Evolutionary conservation across 2,329 filamentous ascomycete species (phyloP), one percentile per base, ranked within the genome.

Genomic region (Thelonectria discophora): DNA sequence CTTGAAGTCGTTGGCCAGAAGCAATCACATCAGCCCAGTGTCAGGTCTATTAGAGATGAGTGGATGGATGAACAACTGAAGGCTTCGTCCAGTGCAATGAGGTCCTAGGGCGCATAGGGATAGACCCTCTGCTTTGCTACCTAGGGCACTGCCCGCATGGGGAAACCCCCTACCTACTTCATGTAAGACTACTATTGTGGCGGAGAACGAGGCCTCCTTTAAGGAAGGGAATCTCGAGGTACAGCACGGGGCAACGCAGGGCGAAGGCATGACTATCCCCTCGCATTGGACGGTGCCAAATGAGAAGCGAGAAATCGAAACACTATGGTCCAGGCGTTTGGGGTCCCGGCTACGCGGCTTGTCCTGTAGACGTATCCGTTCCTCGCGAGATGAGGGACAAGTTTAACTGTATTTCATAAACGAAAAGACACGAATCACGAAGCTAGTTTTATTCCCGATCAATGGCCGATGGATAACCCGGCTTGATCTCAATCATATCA

Each of bases 1-100:
- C 81, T 97, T 27, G 92, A 96, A 66, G 83, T 94, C 10, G 54
- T 64, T 2, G 67, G 69, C 15, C 53, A 42, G 8, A 74, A 71
- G 63, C 72, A 70, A 53, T 46, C 62, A 13, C 63, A 64, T 24
- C 40, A 56, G 2, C 6, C 60, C 52, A 46, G 55, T 42, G n/a
- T 37, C 60, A 10, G 58, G 63, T 9, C 24, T 10, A 56, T 73
- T 13, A 72, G 77, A 11, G 77, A 78, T 32, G 63, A 70, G 40
- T 79, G 76, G 76, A 77, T 69, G 48, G 75, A 76, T 8, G 75
- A 77, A 21, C 58, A 77, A 21, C 58, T 52, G 15, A 68, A 61
- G 27, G 27, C 27, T 30, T 30, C 49, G 42, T 32, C 50, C 18
- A 37, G 60, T 42, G 62, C 55, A 11, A 47, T 58, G 55, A 64